Conservation (phyloP, 1,284 basidiomycete genomes). For the Boletus smithii region DNA sequence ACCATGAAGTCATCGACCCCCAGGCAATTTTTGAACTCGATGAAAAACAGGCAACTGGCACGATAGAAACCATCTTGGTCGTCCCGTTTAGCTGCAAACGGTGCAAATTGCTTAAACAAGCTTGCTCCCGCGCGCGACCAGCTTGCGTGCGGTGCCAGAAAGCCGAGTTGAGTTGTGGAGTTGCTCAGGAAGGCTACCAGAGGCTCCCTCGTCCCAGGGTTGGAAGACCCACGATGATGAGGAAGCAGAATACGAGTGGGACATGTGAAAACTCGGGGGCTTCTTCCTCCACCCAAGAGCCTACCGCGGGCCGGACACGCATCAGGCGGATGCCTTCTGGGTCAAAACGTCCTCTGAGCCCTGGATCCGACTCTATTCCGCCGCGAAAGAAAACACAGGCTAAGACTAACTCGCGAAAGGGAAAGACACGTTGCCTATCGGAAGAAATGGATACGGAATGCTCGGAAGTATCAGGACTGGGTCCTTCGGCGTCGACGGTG, state of each 20-base stretch:
- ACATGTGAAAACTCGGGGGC: not conserved
- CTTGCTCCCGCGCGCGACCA: conserved; percentile 27
- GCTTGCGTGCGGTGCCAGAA: conserved; percentile 24
- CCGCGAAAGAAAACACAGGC: conserved; percentile 12
- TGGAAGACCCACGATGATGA: not conserved
- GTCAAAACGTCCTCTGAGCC: conserved; percentile 20
- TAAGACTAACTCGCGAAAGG: conserved; percentile 1
- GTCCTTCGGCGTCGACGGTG: not conserved
- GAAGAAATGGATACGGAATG: conserved; percentile 1
- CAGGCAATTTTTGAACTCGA: conserved; percentile 30
- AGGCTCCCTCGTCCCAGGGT: conserved; percentile 25
- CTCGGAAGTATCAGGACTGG: not conserved
- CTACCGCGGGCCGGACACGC: not conserved
- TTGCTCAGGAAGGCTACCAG: conserved; percentile 16
- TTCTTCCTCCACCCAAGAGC: not conserved
- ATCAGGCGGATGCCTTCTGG: not conserved
- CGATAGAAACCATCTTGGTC: conserved; percentile 20
- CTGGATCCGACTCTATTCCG: not conserved
- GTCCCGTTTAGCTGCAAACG: conserved; percentile 19
- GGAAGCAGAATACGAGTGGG: not conserved
- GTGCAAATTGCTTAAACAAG: conserved; percentile 12
- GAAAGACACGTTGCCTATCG: not conserved
- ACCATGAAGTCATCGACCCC: conserved; percentile 24
- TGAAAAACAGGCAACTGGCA: conserved; percentile 8
- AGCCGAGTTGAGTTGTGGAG: conserved; percentile 1